Base-by-base conservation (phyloP, 257 asterid species). In the Echium plantagineum region DNA sequence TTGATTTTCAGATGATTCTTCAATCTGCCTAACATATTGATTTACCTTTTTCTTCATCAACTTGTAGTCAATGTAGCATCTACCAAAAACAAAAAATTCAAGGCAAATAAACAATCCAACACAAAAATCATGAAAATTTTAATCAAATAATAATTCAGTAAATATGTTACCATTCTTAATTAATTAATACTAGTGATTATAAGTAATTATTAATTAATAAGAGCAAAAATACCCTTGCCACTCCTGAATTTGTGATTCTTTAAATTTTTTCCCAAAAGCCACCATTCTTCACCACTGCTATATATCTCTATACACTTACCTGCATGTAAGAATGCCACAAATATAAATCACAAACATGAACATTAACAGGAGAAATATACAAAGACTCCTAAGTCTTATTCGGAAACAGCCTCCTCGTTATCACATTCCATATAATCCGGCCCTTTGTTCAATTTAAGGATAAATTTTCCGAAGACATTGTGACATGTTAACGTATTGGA, bases 11-110 rank as follows among this genome's bases (percentile, higher is more conserved):
- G 81, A 78, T 59, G 94, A 85, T 58, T 75, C 68, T 77, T 83
- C 80, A 64, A 83, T 85, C 74, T 90, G 95, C 70, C 73, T 76
- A 57, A 79, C 54, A 52, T 90, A 90, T 64, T 87, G 95, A 73
- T 78, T 90, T 51, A 90, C 95, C 52, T 68, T 90, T 74, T 83
- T 90, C 95, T 90, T 90, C 96, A 90, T 87, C 62, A 90, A 54
- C 75, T 90, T 90, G 95, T 90, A 90, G 81, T 88, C 88, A 85
- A 91, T 85, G 69, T 91, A 91, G 79, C 85, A 88, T 73, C 98
- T 91, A 81, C 58, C 26, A 24, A 63, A 56, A 55, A 42, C 55
- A 51, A 51, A 54, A 64, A 1, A 17, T 8, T 24, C 15, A 8
- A n/a, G 22, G 57, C 26, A 6, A n/a, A 2, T 5, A n/a, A 53